Percentiles rank a stretch among this genome's conserved stretches.
Conservation (phyloP, 2,329 filamentous ascomycete species). For the Fusarium clavum region DNA sequence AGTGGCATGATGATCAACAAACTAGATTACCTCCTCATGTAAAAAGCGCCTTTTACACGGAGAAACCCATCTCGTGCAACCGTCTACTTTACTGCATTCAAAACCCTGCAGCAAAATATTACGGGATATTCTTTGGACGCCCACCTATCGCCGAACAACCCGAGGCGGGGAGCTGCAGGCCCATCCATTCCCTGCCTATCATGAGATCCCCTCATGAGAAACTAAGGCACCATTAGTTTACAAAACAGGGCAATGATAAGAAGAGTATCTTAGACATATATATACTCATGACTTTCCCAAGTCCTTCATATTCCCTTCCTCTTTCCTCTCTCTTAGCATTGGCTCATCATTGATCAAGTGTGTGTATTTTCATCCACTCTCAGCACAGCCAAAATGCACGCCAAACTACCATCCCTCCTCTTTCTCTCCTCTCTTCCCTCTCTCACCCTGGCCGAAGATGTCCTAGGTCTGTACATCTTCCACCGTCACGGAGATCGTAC, state of each 20-base stretch:
- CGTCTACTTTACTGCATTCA: not conserved
- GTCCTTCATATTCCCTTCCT: not conserved
- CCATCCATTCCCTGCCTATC: not conserved
- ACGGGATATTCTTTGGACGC: not conserved
- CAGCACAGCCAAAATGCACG: conserved; percentile 50
- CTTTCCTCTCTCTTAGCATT: not conserved
- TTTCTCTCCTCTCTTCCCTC: conserved; percentile 54
- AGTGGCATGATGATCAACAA: not conserved
- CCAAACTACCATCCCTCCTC: conserved; percentile 54
- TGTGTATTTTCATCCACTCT: conserved; percentile 19
- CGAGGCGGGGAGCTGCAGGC: conserved; percentile 12
- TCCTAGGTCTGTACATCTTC: conserved; percentile 88
- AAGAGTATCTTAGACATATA: not conserved
- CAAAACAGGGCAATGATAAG: not conserved
- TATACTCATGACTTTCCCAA: not conserved
- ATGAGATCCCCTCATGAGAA: not conserved
- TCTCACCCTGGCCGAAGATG: conserved; percentile 67
- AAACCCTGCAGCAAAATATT: conserved; percentile 14
- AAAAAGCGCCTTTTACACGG: not conserved
- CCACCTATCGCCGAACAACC: conserved; percentile 29
- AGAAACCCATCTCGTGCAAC: conserved; percentile 8
- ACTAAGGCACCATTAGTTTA: not conserved
- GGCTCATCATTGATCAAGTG: not conserved
- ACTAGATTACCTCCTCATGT: not conserved
- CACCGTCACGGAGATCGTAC: conserved; percentile 91